Evolutionary conservation across 1,284 basidiomycete species (phyloP), one percentile per base, ranked within the genome.

Genomic region (Bjerkandera adusta): DNA sequence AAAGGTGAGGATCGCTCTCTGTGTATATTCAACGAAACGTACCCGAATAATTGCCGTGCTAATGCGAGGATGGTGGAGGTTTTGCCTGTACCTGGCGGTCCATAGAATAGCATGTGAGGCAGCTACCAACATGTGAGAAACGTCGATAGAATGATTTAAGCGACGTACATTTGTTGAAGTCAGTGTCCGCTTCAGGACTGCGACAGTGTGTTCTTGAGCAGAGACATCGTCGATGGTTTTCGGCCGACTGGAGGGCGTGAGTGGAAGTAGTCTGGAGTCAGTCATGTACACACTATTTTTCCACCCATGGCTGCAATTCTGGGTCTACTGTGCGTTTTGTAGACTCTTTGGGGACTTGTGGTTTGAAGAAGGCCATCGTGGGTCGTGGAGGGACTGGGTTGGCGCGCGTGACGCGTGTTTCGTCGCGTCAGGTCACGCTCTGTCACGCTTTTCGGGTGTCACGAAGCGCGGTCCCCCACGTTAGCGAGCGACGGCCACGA

Each of bases 81-180:
- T 69, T 99, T 99, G 40, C 97, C 97, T 5, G 97, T 99, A 24
- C 97, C 97, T 7, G 97, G 97, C 15, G 97, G 97, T 0, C 97
- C 97, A 58, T 99, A 99, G 74, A 99, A 99, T 42, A 99, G 76
- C 96, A 99, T 99, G 64, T 99, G 97, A 1, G 97, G 96, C 37
- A 99, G 77, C 96, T 99, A 64, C 6, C 25, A 10, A 22, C 8
- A 16, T 12, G 4, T 26, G 7, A n/a, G 12, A 22, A 21, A 16
- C 5, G 8, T 3, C 22, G n/a, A 11, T 11, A 25, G 15, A n/a
- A 6, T 10, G 18, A 15, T 18, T 10, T 15, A 29, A 16, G 16
- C 32, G 10, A 12, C 56, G 41, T 61, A 97, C 95, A 70, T 99
- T 99, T 32, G 92, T 89, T 15, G 92, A 95, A 2, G 85, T 84